These are phyloP conservation scores for Fusarium sp. DNA, from an alignment of 2,329 filamentous ascomycete genomes.

Conservation along the genomic window DNA sequence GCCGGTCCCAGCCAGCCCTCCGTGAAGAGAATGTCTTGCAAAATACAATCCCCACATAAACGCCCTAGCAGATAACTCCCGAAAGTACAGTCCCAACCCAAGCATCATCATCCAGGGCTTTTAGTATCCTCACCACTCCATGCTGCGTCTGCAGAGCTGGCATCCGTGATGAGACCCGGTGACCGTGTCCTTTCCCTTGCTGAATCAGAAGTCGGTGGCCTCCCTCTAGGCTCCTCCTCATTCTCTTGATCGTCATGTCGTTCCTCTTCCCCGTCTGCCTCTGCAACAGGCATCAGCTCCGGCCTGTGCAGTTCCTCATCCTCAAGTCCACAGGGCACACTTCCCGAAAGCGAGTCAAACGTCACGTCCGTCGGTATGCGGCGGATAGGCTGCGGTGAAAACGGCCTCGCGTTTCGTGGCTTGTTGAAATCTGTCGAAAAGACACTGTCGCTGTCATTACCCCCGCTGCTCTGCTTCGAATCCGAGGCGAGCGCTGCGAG, in stretches of 20 bases:
- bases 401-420: constrained; percentile 66
- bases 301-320: constrained; percentile 34
- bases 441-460: constrained; percentile 62
- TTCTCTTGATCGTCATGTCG: constrained; percentile 16
- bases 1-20: constrained; percentile 19
- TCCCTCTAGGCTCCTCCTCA: constrained; percentile 34
- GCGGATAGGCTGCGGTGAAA: constrained; percentile 68
- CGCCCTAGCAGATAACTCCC: constrained; percentile 34
- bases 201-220: constrained; percentile 28
- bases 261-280: constrained; percentile 33
- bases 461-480: constrained; percentile 43
- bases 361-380: constrained; percentile 56
- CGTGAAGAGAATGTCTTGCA: constrained; percentile 34
- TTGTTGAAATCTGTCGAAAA: constrained; percentile 66
- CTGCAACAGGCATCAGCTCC: constrained; percentile 40
- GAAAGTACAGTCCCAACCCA: constrained; percentile 3
- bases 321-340: constrained; percentile 25
- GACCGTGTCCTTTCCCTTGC: constrained; percentile 35
- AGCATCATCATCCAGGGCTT: constrained; percentile 13
- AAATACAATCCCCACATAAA: constrained; percentile 35
- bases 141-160: constrained; percentile 44
- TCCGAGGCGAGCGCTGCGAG: constrained; percentile 60
- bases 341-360: constrained; percentile 52
- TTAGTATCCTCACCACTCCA: constrained; percentile 36
- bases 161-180: constrained; percentile 44